These are phyloP conservation scores for Aureobasidium sp. DNA, from an alignment of 2,329 filamentous ascomycete genomes.

Conservation along the genomic window DNA sequence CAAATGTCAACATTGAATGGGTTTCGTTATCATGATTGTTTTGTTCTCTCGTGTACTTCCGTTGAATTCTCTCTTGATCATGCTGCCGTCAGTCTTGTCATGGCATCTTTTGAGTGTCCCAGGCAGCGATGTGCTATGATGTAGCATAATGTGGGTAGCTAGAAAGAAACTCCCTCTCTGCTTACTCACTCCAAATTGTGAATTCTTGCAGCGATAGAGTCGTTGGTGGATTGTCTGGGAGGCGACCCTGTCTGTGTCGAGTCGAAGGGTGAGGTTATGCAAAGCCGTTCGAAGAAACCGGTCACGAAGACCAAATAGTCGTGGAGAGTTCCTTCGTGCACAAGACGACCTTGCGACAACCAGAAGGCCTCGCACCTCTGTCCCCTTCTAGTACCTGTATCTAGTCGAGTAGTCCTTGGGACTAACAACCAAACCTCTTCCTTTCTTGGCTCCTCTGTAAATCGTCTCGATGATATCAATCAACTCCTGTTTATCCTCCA, in stretches of 20 bases:
- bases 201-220: background rate
- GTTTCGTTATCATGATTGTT: background rate
- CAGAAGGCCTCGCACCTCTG: background rate
- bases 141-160: background rate
- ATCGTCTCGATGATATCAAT: constrained; percentile 99
- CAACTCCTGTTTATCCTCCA: constrained; percentile 96
- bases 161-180: background rate
- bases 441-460: constrained; percentile 97
- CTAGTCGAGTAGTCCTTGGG: constrained; percentile 76
- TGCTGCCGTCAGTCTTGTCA: background rate
- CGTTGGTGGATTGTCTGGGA: background rate
- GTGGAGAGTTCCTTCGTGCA: background rate
- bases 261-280: background rate
- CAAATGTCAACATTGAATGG: background rate
- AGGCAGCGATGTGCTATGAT: background rate
- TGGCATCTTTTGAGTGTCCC: background rate
- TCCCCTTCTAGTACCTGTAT: constrained; percentile 51
- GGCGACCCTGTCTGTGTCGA: background rate
- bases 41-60: background rate
- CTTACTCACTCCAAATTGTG: no score
- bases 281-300: background rate
- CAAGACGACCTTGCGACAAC: no score
- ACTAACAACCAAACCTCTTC: constrained; percentile 88
- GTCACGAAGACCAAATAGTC: background rate
- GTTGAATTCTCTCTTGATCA: background rate